phyloP scores from a whole-genome alignment of 768 basidiomycete species.

The Termitomyces eurrhizus region DNA sequence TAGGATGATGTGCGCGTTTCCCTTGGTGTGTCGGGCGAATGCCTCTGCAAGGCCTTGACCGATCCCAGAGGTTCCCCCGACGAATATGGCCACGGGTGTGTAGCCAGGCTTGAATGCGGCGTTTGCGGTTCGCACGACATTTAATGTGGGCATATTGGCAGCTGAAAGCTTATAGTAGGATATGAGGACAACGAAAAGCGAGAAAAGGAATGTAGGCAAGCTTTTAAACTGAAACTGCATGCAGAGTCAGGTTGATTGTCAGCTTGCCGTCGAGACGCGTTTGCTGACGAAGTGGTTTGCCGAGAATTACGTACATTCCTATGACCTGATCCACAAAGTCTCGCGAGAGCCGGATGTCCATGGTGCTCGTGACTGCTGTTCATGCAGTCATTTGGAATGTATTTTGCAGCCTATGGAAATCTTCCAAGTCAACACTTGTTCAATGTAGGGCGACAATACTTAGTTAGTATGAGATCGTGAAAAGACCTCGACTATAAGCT shows the following conservation, averaged over 20 bases:
- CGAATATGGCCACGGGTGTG: slow-evolving; percentile 31
- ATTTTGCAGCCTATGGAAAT: neutral
- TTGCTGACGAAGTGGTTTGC: neutral
- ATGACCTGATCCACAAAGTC: neutral
- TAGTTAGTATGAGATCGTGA: neutral
- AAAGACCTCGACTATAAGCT: neutral
- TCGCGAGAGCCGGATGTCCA: neutral
- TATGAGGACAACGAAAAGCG: neutral
- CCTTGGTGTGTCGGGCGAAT: slow-evolving; percentile 39
- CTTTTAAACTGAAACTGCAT: neutral
- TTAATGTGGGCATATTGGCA: slow-evolving; percentile 19
- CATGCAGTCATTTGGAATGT: neutral
- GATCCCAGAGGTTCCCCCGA: slow-evolving; percentile 40
- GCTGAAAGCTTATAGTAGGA: neutral
- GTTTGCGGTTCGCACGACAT: slow-evolving; percentile 23
- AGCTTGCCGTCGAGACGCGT: neutral
- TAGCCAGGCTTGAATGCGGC: slow-evolving; percentile 18
- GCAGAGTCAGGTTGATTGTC: neutral
- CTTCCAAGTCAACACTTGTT: neutral
- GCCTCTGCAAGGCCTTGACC: slow-evolving; percentile 40
- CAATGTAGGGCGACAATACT: neutral
- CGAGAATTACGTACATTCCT: neutral
- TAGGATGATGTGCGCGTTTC: slow-evolving; percentile 44
- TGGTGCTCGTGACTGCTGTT: neutral
- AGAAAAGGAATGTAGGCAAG: neutral